A percentile compares a stretch with the other conserved stretches of the same genome.
phyloP scores from a whole-genome alignment of 2,329 filamentous ascomycete species.

The Thyridium curvatum region DNA sequence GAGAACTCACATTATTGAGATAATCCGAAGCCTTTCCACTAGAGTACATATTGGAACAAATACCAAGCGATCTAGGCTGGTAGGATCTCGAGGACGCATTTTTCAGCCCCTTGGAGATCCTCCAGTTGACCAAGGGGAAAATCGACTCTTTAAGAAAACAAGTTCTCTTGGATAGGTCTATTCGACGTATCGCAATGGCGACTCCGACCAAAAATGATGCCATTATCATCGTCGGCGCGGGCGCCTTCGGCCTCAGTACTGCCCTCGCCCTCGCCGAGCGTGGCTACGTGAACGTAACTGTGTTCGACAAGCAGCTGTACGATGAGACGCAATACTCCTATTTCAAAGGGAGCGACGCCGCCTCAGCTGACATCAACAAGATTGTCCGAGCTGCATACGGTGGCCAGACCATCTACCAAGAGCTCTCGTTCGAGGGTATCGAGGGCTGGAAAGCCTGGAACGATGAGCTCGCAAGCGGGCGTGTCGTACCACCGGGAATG shows the following conservation, averaged over 20 bases:
- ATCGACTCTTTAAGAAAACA: no score
- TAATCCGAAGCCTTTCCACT: no score
- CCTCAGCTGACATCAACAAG: conserved; percentile 39
- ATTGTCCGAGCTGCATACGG: conserved; percentile 36
- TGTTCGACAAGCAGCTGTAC: conserved; percentile 41
- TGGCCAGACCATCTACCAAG: conserved; percentile 36
- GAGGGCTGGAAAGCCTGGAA: conserved; percentile 39
- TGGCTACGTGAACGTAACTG: conserved; percentile 39
- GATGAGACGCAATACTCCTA: conserved; percentile 32
- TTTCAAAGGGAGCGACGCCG: conserved; percentile 31
- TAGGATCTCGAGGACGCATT: no score
- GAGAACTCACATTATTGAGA: no score
- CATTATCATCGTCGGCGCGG: neutral
- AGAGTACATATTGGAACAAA: no score
- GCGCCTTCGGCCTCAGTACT: conserved; percentile 25
- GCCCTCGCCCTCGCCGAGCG: conserved; percentile 34
- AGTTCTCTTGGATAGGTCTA: no score
- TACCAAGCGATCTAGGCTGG: no score
- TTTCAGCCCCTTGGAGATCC: no score
- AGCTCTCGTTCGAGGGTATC: conserved; percentile 34
- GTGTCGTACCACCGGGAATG: conserved; percentile 26
- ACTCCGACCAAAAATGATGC: no score
- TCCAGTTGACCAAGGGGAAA: no score
- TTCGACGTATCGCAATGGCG: no score
- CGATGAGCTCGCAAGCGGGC: conserved; percentile 21